Base-by-base conservation (phyloP, 805 yeast species). In the Sungouiozyma ichnusensis region DNA sequence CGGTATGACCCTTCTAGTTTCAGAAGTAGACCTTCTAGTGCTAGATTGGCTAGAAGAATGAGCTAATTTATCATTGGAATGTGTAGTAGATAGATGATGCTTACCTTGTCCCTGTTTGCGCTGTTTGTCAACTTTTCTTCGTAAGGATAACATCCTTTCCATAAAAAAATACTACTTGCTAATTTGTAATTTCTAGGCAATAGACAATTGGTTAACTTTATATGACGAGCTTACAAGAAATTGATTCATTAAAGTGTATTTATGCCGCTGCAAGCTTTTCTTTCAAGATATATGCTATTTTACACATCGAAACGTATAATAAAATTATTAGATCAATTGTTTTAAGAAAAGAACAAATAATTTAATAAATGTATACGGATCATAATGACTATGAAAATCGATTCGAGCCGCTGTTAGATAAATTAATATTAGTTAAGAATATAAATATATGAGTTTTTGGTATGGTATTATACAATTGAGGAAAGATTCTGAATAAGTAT, bases 81-180 rank as follows among this genome's bases (percentile, higher is more conserved):
- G 51, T 13, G 53, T 48, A 24, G 46, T 49, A 2, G 60, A 46
- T 7, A 51, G 39, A 8, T 46, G 43, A 33, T 53, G 43, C 37
- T 52, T 55, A 37, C 51, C 55, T 19, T 56, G 46, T 3, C 52
- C 35, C 16, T 42, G 48, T 24, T 43, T 51, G 33, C 44, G 49
- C 32, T 49, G 48, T n/a, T 41, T 42, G 33, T 58, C 62, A 3
- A 51, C 57, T 37, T 50, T 53, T 47, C 52, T 53, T 42, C 56
- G 50, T 20, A 59, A 42, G 15, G 57, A 50, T 36, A 54, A 36
- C 53, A 56, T 54, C 43, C 20, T 43, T 35, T 27, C 31, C 3
- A 8, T 29, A 16, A 37, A 31, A 13, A 27, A 31, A 36, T 14
- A 16, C 36, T 6, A 16, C n/a, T n/a, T n/a, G n/a, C n/a, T 29